A percentile compares a stretch with the other conserved stretches of the same genome.
Evolutionary conservation across 352 stramenopile genomes (phyloP).

Genomic region (Globisporangium carolinianum): DNA sequence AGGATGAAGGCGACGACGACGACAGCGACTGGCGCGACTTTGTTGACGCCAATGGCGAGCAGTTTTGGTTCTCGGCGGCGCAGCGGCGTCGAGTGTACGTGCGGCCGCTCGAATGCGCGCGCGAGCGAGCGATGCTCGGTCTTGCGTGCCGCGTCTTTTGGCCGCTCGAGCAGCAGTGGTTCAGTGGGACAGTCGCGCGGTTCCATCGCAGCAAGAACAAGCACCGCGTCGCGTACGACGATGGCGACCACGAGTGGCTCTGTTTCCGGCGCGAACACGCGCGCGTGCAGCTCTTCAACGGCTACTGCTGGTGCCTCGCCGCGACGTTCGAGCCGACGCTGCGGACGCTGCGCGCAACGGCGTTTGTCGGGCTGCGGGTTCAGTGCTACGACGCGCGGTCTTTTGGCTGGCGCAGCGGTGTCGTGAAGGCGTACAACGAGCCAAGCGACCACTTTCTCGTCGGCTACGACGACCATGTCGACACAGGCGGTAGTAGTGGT

Average conservation of each 20-base stretch:
- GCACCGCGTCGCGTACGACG: constrained; percentile 65
- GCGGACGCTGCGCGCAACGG: constrained; percentile 37
- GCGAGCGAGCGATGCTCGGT: constrained; percentile 47
- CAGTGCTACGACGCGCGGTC: constrained; percentile 46
- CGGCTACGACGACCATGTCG: constrained; percentile 46
- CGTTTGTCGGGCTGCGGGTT: constrained; percentile 42
- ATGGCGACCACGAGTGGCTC: constrained; percentile 76
- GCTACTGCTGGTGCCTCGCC: constrained; percentile 66
- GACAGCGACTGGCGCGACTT: constrained; percentile 79
- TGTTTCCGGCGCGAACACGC: constrained; percentile 27
- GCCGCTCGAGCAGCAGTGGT: constrained; percentile 75
- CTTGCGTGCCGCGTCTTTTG: constrained; percentile 61
- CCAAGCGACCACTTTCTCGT: constrained; percentile 50
- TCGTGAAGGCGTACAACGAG: constrained; percentile 47
- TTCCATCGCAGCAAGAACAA: constrained; percentile 64
- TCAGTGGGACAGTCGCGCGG: constrained; percentile 36
- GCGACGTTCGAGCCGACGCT: constrained; percentile 51
- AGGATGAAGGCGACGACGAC: constrained; percentile 66
- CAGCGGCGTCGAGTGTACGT: constrained; percentile 49
- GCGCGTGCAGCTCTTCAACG: constrained; percentile 65
- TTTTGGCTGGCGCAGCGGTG: constrained; percentile 41
- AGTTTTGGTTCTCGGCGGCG: constrained; percentile 81
- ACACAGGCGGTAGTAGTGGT: constrained; percentile 3
- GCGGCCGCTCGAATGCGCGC: constrained; percentile 55
- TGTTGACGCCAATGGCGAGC: constrained; percentile 45